Evolutionary conservation across 768 basidiomycete species (phyloP).

Genomic region (Psilocybe sp.): DNA sequence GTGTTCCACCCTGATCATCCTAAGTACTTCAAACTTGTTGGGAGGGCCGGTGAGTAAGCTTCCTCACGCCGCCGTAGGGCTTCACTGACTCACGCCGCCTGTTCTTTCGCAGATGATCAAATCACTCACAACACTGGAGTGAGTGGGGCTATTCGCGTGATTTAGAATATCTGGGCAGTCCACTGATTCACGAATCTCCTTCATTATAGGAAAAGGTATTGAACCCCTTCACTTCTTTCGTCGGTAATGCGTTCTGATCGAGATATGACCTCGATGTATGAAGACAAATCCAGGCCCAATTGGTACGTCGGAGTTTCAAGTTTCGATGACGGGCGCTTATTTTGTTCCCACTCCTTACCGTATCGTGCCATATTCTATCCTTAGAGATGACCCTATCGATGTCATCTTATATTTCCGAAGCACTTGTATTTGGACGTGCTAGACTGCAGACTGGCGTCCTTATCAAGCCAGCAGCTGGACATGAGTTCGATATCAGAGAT

Average conservation of each 20-base stretch:
- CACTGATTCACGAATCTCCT: not conserved
- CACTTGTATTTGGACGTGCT: constrained; percentile 3
- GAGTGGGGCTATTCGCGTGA: not conserved
- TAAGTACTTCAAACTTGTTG: not conserved
- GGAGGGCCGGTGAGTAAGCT: constrained; percentile 2
- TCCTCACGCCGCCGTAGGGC: not conserved
- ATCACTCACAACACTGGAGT: constrained; percentile 6
- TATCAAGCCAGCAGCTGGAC: not conserved
- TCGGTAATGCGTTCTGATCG: not conserved
- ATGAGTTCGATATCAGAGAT: not conserved
- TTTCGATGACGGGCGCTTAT: no score
- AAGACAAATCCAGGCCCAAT: constrained; percentile 7
- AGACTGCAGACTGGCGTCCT: constrained; percentile 4
- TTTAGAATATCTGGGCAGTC: not conserved
- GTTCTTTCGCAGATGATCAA: not conserved
- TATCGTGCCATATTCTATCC: not conserved
- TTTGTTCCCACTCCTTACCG: not conserved
- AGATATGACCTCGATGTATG: not conserved
- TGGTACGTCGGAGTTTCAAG: not conserved
- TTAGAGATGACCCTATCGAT: not conserved
- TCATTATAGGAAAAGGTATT: constrained; percentile 4
- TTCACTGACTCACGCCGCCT: not conserved
- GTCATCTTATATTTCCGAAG: not conserved
- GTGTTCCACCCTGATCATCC: constrained; percentile 1
- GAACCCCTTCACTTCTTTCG: not conserved